A percentile compares a stretch with the other conserved stretches of the same genome.
Evolutionary conservation across 495 filamentous ascomycete species (phyloP).

Genomic region (Aspergillus mulundensis): DNA sequence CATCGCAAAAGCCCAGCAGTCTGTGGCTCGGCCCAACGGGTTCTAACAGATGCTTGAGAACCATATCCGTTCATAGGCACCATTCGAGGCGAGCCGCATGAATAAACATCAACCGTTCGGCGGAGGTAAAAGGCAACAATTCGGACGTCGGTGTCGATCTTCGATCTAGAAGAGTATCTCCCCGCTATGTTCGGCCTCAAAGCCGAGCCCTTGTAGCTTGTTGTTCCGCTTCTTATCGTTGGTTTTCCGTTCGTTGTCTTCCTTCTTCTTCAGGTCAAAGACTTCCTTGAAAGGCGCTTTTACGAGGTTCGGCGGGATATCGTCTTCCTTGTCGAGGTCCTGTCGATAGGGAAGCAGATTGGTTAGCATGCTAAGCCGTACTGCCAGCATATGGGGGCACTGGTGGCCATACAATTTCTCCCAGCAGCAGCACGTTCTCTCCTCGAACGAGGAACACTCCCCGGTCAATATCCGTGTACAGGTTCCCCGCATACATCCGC

Average conservation of each 20-base stretch:
- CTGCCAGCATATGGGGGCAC: not conserved
- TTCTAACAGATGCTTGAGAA: not conserved
- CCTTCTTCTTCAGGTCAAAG: slow-evolving; percentile 65
- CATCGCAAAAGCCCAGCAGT: not conserved
- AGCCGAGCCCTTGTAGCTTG: slow-evolving; percentile 71
- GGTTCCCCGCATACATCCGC: slow-evolving; percentile 65
- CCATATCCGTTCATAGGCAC: not conserved
- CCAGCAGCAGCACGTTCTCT: slow-evolving; percentile 87
- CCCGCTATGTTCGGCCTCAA: slow-evolving; percentile 80
- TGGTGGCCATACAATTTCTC: slow-evolving; percentile 68
- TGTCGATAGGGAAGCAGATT: slow-evolving; percentile 23
- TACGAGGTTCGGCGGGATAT: slow-evolving; percentile 66
- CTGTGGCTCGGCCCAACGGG: slow-evolving; percentile 1
- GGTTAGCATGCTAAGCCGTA: not conserved
- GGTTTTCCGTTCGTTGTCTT: slow-evolving; percentile 60
- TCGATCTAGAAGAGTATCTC: slow-evolving; percentile 61
- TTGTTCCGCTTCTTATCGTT: slow-evolving; percentile 65
- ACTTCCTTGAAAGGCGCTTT: slow-evolving; percentile 66
- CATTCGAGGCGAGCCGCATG: slow-evolving; percentile 1
- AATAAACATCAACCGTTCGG: slow-evolving; percentile 1
- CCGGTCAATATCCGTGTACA: slow-evolving; percentile 76
- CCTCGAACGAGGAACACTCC: slow-evolving; percentile 88
- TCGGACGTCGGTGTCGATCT: not conserved
- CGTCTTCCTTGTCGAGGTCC: slow-evolving; percentile 93
- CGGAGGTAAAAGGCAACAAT: slow-evolving; percentile 4